Evolutionary conservation across 2,329 filamentous ascomycete genomes (phyloP).

Genomic region (Pseudogymnoascus sp.): DNA sequence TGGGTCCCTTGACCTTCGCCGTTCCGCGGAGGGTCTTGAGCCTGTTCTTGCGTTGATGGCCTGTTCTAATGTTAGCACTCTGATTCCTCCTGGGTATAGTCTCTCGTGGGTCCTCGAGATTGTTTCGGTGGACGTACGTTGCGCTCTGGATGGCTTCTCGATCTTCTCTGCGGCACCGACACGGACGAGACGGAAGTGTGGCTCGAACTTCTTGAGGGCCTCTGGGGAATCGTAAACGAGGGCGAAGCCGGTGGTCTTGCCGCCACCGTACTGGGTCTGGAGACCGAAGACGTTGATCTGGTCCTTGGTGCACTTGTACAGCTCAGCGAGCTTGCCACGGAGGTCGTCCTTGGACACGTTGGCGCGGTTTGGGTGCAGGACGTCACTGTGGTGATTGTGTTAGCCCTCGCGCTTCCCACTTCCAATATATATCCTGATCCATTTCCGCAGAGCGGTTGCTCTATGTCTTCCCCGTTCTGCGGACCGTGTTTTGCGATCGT

Average conservation of each 20-base stretch:
- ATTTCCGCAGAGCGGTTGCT: background rate
- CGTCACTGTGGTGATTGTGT: constrained; percentile 58
- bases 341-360: constrained; percentile 99
- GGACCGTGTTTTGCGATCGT: background rate
- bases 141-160: constrained; percentile 96
- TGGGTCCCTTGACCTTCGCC: constrained; percentile 94
- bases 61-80: constrained; percentile 42
- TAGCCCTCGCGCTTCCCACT: constrained; percentile 5
- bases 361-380: constrained; percentile 96
- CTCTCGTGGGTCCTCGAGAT: background rate
- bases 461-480: constrained; percentile 14
- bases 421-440: constrained; percentile 14
- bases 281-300: constrained; percentile 97
- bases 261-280: constrained; percentile 97
- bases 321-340: constrained; percentile 81
- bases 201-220: constrained; percentile 99
- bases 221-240: constrained; percentile 97
- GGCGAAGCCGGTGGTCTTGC: constrained; percentile 98
- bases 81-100: background rate
- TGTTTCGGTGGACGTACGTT: constrained; percentile 64
- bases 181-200: constrained; percentile 90
- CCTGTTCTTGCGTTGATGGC: constrained; percentile 99
- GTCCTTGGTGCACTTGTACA: constrained; percentile 98
- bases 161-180: constrained; percentile 88
- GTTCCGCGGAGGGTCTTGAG: constrained; percentile 97